phyloP scores from a whole-genome alignment of 2,329 filamentous ascomycete species.

The Fusarium sp. region DNA sequence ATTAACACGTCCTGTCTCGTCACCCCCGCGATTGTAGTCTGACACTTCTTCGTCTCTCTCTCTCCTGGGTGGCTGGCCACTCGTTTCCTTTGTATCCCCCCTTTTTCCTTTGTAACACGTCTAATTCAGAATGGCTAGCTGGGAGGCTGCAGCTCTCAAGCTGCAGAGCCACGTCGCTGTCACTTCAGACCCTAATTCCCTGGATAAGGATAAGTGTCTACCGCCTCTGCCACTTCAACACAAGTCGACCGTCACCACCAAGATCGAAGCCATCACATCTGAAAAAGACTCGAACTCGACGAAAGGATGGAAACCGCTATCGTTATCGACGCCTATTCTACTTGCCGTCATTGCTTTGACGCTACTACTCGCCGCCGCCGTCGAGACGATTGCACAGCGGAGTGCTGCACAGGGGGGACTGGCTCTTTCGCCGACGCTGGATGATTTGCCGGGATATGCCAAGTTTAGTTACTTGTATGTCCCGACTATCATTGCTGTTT shows the following conservation, averaged over 20 bases:
- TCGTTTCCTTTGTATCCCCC: not conserved
- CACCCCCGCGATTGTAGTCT: not conserved
- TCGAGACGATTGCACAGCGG: slow-evolving; percentile 58
- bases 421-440: slow-evolving; percentile 33
- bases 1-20: slow-evolving; percentile 4
- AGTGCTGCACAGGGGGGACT: slow-evolving; percentile 57
- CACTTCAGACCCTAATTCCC: not conserved
- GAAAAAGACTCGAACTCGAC: not conserved
- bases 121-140: slow-evolving; percentile 28
- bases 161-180: slow-evolving; percentile 1
- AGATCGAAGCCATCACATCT: rapidly evolving
- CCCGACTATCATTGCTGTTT: slow-evolving; percentile 65
- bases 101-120: not conserved
- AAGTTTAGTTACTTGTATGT: slow-evolving; percentile 61
- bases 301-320: slow-evolving; percentile 40
- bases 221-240: slow-evolving; percentile 2
- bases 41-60: not conserved
- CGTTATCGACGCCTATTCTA: slow-evolving; percentile 50
- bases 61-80: slow-evolving; percentile 17
- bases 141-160: slow-evolving; percentile 23
- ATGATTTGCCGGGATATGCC: slow-evolving; percentile 50
- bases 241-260: not conserved
- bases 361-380: slow-evolving; percentile 53
- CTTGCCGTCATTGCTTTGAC: slow-evolving; percentile 51
- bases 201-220: slow-evolving; percentile 25